phyloP scores from a whole-genome alignment of 2,329 filamentous ascomycete species.

The Trichothecium roseum region DNA sequence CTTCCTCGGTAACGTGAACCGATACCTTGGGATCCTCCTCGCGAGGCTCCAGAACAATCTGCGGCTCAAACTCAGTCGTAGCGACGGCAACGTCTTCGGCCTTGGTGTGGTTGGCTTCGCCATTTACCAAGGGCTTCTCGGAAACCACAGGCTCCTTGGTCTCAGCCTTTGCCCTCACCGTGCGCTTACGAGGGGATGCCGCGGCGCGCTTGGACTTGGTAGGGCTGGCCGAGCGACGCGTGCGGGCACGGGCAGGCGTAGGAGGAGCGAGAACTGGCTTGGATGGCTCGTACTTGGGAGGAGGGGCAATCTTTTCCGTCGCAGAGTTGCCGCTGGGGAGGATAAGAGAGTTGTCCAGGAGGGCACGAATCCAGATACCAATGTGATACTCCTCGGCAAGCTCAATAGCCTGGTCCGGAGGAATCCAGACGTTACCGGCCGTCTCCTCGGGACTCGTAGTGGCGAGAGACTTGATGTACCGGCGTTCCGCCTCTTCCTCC shows the following conservation, averaged over 20 bases:
- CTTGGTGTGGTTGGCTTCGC: slow-evolving; percentile 17
- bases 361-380: slow-evolving; percentile 77
- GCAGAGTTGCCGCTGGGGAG: slow-evolving; percentile 54
- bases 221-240: slow-evolving; percentile 48
- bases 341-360: slow-evolving; percentile 82
- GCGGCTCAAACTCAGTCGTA: slow-evolving; percentile 38
- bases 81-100: slow-evolving; percentile 29
- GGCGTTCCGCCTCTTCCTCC: slow-evolving; percentile 68
- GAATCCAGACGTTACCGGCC: slow-evolving; percentile 94
- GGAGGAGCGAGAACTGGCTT: slow-evolving; percentile 35
- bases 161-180: slow-evolving; percentile 31
- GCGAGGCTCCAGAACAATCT: slow-evolving; percentile 36
- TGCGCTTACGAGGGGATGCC: slow-evolving; percentile 46
- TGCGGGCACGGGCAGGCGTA: slow-evolving; percentile 37
- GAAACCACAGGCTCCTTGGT: slow-evolving; percentile 17
- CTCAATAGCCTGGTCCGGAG: slow-evolving; percentile 67
- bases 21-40: slow-evolving; percentile 53
- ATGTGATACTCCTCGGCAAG: slow-evolving; percentile 85
- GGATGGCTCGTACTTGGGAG: slow-evolving; percentile 64
- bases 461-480: slow-evolving; percentile 72
- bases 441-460: slow-evolving; percentile 85
- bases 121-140: slow-evolving; percentile 19
- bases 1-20: slow-evolving; percentile 58
- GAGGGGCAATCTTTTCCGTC: slow-evolving; percentile 66
- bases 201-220: slow-evolving; percentile 38